Percentiles rank a stretch among this genome's conserved stretches.
These are phyloP conservation scores for Alternaria sp. DNA, from an alignment of 2,329 filamentous ascomycete genomes.

Conservation along the genomic window DNA sequence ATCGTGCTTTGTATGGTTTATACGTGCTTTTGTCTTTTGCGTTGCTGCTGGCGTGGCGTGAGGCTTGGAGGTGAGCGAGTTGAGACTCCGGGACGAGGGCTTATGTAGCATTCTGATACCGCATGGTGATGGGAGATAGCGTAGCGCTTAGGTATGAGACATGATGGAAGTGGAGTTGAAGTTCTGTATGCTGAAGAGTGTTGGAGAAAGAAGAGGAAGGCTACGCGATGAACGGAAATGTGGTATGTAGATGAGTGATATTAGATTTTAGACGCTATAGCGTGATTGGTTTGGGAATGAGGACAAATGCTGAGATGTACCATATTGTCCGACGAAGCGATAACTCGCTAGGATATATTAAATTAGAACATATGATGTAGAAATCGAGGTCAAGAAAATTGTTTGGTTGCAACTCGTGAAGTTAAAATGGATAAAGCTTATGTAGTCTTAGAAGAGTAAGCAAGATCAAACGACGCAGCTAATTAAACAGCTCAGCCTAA, in stretches of 20 bases:
- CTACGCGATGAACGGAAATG: not conserved
- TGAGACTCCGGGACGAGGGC: not conserved
- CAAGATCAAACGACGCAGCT: too few species aligned
- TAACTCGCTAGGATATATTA: not conserved
- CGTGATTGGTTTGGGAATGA: not conserved
- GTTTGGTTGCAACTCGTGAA: not conserved
- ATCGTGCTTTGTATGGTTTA: not conserved
- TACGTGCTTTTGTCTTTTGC: not conserved
- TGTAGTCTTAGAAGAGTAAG: not conserved
- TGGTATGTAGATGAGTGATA: not conserved
- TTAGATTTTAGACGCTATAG: not conserved
- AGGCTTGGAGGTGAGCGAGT: not conserved
- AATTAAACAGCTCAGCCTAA: constrained; percentile 22
- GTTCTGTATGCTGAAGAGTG: not conserved
- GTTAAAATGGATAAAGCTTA: not conserved
- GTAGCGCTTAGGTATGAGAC: not conserved
- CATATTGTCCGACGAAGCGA: too few species aligned
- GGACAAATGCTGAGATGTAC: not conserved
- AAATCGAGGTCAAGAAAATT: not conserved
- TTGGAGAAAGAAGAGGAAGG: not conserved
- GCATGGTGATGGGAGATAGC: not conserved
- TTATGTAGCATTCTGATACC: not conserved
- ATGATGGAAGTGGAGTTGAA: not conserved
- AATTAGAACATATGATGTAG: not conserved
- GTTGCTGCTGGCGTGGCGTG: not conserved